A percentile compares a stretch with the other conserved stretches of the same genome.
Evolutionary conservation across 225 moss, liverwort and hornwort genomes (phyloP).

Genomic region (Neckera pumila): DNA sequence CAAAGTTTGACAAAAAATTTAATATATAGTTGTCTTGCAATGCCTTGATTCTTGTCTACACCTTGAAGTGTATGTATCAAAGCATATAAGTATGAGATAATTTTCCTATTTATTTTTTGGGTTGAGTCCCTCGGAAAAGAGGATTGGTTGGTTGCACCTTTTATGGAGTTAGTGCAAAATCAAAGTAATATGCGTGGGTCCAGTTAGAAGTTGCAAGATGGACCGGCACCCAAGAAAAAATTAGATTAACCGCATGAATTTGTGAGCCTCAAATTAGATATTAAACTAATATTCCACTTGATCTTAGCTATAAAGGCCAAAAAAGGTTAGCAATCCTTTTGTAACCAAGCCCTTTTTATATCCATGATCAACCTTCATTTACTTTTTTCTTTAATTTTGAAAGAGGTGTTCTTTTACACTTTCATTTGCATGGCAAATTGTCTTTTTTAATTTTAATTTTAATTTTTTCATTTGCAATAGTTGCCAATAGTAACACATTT

Average conservation of each 20-base stretch:
- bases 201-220: accelerated
- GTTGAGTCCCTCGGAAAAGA: accelerated
- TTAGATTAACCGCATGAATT: neutral
- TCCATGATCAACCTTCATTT: neutral
- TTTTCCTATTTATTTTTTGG: neutral
- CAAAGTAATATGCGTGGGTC: accelerated
- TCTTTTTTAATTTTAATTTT: too few species aligned
- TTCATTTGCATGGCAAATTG: neutral
- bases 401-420: neutral
- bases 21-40: neutral
- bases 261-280: neutral
- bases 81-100: accelerated
- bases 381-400: neutral
- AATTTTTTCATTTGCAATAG: neutral
- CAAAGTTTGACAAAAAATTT: neutral
- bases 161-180: neutral
- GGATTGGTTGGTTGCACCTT: neutral
- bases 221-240: neutral
- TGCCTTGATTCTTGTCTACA: neutral
- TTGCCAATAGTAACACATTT: neutral
- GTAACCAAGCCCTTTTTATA: neutral
- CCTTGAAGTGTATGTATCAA: neutral
- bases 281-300: neutral
- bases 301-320: neutral
- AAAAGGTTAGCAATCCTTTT: neutral